Percentiles rank a stretch among this genome's conserved stretches.
Evolutionary conservation across 1,284 basidiomycete species (phyloP).

Genomic region (Leucoagaricus sp.): DNA sequence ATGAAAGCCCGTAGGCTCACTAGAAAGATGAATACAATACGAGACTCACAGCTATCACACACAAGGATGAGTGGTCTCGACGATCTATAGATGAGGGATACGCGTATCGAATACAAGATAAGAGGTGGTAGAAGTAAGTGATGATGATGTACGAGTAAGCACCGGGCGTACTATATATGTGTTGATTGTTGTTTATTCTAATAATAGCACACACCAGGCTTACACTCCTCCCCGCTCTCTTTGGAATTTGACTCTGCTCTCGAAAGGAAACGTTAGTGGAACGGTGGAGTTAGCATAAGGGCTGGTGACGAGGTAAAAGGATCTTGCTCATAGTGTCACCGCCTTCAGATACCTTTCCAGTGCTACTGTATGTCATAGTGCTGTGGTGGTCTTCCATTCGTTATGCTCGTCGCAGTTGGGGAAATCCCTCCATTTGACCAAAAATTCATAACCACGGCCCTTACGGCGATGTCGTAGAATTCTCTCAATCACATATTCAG

Average conservation of each 20-base stretch:
- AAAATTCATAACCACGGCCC: background rate
- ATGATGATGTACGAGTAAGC: background rate
- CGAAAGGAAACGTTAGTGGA: background rate
- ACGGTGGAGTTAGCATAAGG: too few species aligned
- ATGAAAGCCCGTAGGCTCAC: slow-evolving; percentile 15
- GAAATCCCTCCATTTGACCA: slow-evolving; percentile 6
- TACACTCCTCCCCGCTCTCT: background rate
- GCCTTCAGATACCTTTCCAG: background rate
- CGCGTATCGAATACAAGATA: background rate
- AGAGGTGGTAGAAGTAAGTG: background rate
- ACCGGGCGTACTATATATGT: background rate
- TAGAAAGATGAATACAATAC: background rate
- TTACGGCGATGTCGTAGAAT: background rate
- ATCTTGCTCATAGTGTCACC: too few species aligned
- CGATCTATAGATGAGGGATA: background rate
- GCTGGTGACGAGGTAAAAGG: background rate
- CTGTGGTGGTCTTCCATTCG: background rate
- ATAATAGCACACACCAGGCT: background rate
- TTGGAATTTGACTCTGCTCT: slow-evolving; percentile 14
- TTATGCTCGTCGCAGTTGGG: background rate
- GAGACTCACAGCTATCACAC: background rate
- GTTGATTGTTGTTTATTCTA: background rate
- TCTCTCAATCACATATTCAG: background rate
- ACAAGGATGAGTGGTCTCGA: background rate
- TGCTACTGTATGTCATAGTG: background rate